Base-by-base conservation (phyloP, 495 filamentous ascomycete genomes). In the Aspergillus homomorphus region DNA sequence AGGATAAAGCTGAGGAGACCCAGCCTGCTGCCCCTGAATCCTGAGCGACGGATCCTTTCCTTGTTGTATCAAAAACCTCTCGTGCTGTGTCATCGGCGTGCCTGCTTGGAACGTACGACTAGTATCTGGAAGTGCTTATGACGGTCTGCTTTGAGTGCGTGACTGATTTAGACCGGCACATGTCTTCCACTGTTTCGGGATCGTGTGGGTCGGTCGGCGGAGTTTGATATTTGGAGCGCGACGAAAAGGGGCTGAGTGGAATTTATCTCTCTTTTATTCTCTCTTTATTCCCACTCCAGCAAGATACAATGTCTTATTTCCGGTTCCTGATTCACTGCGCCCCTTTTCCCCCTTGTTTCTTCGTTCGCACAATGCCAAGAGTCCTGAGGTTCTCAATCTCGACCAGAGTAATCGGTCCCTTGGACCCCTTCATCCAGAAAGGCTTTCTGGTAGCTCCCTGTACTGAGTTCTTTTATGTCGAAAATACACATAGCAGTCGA, bases 141-240 rank as follows among this genome's bases (percentile, higher is more conserved):
- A 69, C 70, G 70, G 64, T 73, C 67, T 71, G 67, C 69, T 73
- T 69, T 74, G 62, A 70, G 67, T 74, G 71, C 70, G 72, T 74
- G 68, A 65, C 72, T 66, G 68, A 64, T 66, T 75, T 70, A 68
- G 67, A 70, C 73, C 68, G 72, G 72, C 68, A 70, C 68, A 64
- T 71, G 62, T 69, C 62, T 73, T 72, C 65, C 69, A 74, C 67
- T 65, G 68, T 61, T 71, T 72, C 71, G 66, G 66, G 63, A 75
- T 68, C 61, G 68, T 70, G 68, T 72, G 70, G 71, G 70, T 71
- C 67, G 72, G 72, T 67, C 72, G 67, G 74, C 70, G 76, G 76
- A 79, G 75, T 79, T 79, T 78, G 75, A 77, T 74, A 74, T 76
- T 78, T 72, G 75, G 76, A 73, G 73, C 73, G 76, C 67, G 68